A percentile compares a stretch with the other conserved stretches of the same genome.
These are phyloP conservation scores for Mortierella antarctica DNA, from an alignment of 192 early-diverging fungal genomes.

Conservation along the genomic window DNA sequence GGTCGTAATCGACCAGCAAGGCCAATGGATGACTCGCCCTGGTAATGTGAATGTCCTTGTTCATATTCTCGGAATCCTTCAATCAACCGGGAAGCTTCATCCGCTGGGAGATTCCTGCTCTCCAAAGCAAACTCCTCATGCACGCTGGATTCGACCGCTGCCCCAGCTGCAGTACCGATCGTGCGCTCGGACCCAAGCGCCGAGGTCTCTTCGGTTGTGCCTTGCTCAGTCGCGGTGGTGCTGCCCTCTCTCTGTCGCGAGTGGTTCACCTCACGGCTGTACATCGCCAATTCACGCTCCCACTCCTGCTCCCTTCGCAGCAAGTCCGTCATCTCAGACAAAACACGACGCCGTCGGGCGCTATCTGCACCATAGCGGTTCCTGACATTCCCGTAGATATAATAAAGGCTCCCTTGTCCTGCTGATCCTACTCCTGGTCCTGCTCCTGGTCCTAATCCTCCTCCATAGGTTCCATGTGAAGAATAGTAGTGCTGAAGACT, in stretches of 20 bases:
- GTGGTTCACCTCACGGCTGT: slow-evolving; percentile 7
- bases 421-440: not conserved
- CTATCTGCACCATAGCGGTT: slow-evolving; percentile 22
- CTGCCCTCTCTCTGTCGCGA: not conserved
- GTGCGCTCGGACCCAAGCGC: not conserved
- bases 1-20: too few species aligned
- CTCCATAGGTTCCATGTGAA: not conserved
- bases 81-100: too few species aligned
- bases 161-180: not conserved
- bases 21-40: not conserved
- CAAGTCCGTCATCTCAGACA: slow-evolving; percentile 41
- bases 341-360: slow-evolving; percentile 17
- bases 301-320: slow-evolving; percentile 40
- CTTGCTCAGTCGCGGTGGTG: not conserved
- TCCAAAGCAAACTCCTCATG: not conserved
- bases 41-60: slow-evolving; percentile 40
- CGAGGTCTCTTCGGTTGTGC: not conserved
- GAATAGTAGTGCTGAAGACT: slow-evolving; percentile 2
- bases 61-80: slow-evolving; percentile 35
- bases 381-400: slow-evolving; percentile 34
- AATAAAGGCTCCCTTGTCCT: slow-evolving; percentile 2
- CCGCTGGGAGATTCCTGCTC: not conserved
- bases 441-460: not conserved
- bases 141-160: not conserved
- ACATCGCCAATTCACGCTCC: slow-evolving; percentile 29